Percentiles rank a stretch among this genome's conserved stretches.
These are phyloP conservation scores for Oxytropis ochrocephala DNA, from an alignment of 306 rosid species.

Conservation along the genomic window DNA sequence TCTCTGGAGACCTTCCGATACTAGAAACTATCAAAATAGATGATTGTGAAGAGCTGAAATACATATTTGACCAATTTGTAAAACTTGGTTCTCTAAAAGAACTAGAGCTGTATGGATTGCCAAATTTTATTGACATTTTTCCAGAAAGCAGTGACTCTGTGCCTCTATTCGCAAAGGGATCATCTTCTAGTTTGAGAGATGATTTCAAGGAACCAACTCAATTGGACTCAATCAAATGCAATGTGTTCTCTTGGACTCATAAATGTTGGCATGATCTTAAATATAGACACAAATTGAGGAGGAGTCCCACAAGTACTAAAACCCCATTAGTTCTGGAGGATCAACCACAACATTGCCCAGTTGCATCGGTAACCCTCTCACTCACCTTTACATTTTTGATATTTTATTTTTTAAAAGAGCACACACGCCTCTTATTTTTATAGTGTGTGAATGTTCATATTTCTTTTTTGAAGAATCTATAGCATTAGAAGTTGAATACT, in stretches of 20 bases:
- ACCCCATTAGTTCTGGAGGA: not conserved
- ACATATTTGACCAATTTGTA: not conserved
- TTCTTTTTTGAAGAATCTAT: no score
- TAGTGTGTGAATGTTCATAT: not conserved
- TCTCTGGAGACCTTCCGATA: not conserved
- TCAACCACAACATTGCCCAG: not conserved
- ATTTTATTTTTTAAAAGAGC: not conserved
- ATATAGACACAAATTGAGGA: not conserved
- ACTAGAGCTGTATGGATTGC: fast-evolving
- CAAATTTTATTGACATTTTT: not conserved
- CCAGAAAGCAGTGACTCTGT: not conserved
- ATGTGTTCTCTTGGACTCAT: not conserved
- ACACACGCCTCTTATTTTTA: no score
- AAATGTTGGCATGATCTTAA: not conserved
- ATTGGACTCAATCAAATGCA: not conserved
- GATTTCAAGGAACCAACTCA: not conserved
- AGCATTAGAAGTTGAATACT: no score
- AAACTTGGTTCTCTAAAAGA: not conserved
- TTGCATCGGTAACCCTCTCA: not conserved
- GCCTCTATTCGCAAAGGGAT: not conserved
- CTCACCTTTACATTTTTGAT: no score
- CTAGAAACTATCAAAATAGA: not conserved
- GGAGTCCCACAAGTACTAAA: not conserved
- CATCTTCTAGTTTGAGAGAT: not conserved
- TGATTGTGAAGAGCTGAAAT: not conserved